Evolutionary conservation across 495 filamentous ascomycete species (phyloP).

Genomic region (Alectoria sarmentosa): DNA sequence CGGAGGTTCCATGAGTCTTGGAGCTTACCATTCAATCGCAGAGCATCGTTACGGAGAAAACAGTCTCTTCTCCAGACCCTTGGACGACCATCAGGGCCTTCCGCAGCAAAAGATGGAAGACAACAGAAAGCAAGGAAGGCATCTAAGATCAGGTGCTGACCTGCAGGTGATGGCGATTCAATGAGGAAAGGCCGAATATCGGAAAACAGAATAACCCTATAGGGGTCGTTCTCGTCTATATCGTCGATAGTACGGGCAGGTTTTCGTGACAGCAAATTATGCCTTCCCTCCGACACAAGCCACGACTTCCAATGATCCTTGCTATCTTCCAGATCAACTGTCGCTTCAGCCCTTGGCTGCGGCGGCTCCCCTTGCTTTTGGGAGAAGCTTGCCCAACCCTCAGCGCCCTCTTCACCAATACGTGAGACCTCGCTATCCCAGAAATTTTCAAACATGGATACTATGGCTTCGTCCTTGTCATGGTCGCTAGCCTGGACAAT

Average conservation of each 20-base stretch:
- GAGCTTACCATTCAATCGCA: constrained; percentile 26
- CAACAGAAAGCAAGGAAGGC: constrained; percentile 64
- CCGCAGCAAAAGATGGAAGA: constrained; percentile 46
- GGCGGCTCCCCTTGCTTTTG: constrained; percentile 35
- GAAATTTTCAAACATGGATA: constrained; percentile 51
- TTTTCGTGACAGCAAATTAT: constrained; percentile 40
- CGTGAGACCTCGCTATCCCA: constrained; percentile 84
- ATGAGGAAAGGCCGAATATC: constrained; percentile 60
- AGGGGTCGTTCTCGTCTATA: constrained; percentile 67
- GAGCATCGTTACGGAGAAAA: constrained; percentile 41
- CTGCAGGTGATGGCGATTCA: constrained; percentile 19
- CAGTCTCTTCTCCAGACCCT: constrained; percentile 38
- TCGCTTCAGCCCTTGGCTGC: constrained; percentile 28
- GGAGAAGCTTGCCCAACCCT: constrained; percentile 59
- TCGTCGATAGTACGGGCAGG: constrained; percentile 63
- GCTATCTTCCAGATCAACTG: constrained; percentile 4
- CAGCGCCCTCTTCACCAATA: constrained; percentile 64
- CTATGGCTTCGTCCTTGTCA: constrained; percentile 6
- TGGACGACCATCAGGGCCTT: constrained; percentile 9
- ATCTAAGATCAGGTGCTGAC: constrained; percentile 46
- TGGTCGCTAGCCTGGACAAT: constrained; percentile 14
- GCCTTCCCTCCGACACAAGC: constrained; percentile 51
- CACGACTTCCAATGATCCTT: constrained; percentile 45
- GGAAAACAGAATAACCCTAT: constrained; percentile 65
- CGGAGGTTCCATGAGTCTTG: constrained; percentile 29